phyloP scores from a whole-genome alignment of 345 rosid genomes.

The Hibiscus syriacus region DNA sequence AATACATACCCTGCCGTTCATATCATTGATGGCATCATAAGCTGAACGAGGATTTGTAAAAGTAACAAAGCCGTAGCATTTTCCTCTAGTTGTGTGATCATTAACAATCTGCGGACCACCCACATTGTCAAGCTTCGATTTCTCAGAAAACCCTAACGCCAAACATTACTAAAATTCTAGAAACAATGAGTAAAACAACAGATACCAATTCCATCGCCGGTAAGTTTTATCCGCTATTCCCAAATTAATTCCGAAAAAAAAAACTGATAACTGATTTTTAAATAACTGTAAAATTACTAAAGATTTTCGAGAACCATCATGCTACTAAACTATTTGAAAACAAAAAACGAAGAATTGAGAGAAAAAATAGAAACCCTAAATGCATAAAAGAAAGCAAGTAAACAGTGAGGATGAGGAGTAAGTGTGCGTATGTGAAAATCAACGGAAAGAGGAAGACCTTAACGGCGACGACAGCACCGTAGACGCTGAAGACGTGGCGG shows the following conservation, averaged over 20 bases:
- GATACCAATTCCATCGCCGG: too few relatives aligned
- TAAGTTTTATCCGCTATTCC: too few relatives aligned
- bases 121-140: background rate
- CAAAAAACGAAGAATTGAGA: background rate
- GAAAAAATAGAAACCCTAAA: constrained; percentile 4
- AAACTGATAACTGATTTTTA: background rate
- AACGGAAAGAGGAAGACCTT: constrained; percentile 37
- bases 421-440: background rate
- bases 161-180: background rate
- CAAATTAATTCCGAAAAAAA: background rate
- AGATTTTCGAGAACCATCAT: background rate
- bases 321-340: background rate
- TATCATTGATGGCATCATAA: constrained; percentile 67
- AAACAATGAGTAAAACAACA: background rate
- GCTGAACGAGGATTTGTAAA: constrained; percentile 72
- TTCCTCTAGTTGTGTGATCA: constrained; percentile 66
- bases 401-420: too few relatives aligned
- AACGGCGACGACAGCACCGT: constrained; percentile 63
- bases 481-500: constrained; percentile 52
- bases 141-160: background rate
- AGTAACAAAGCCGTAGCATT: constrained; percentile 83
- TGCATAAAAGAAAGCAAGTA: background rate
- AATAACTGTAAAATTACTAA: background rate
- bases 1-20: constrained; percentile 79
- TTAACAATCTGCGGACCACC: constrained; percentile 52